Evolutionary conservation across 2,329 filamentous ascomycete genomes (phyloP).

Genomic region (Venturia carpophila): DNA sequence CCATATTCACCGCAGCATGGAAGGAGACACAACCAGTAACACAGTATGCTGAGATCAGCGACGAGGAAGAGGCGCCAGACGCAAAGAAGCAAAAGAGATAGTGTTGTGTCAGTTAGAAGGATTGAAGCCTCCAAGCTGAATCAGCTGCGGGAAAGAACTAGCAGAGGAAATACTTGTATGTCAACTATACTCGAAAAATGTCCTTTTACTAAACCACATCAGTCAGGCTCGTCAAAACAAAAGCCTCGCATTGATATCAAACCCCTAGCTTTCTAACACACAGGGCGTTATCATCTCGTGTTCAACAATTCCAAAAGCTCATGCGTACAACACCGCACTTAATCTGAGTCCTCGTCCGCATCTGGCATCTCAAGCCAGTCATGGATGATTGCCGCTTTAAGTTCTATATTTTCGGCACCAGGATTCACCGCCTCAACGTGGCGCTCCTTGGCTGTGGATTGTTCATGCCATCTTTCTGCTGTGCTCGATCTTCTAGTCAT

Average conservation of each 20-base stretch:
- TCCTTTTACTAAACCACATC: neutral
- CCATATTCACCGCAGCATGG: conserved; percentile 91
- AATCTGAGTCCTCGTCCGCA: neutral
- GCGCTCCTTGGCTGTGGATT: neutral
- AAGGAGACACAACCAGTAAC: conserved; percentile 84
- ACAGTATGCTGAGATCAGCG: conserved; percentile 82
- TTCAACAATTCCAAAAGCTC: neutral
- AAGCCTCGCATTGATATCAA: neutral
- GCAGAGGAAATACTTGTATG: neutral
- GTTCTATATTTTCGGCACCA: neutral
- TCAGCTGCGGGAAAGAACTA: neutral
- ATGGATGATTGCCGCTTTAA: neutral
- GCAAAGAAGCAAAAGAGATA: conserved; percentile 35
- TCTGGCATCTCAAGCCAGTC: neutral
- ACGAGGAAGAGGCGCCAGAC: conserved; percentile 71
- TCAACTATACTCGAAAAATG: too few relatives aligned
- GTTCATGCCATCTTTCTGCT: neutral
- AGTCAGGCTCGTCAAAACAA: neutral
- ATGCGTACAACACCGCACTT: neutral
- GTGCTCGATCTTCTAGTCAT: neutral
- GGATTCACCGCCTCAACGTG: neutral
- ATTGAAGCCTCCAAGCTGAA: neutral
- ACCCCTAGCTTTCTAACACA: neutral
- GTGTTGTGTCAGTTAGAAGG: neutral
- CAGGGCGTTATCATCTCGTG: neutral